A percentile compares a stretch with the other conserved stretches of the same genome.
These are phyloP conservation scores for Talaromyces pinophilus DNA, from an alignment of 2,329 filamentous ascomycete species.

Conservation along the genomic window DNA sequence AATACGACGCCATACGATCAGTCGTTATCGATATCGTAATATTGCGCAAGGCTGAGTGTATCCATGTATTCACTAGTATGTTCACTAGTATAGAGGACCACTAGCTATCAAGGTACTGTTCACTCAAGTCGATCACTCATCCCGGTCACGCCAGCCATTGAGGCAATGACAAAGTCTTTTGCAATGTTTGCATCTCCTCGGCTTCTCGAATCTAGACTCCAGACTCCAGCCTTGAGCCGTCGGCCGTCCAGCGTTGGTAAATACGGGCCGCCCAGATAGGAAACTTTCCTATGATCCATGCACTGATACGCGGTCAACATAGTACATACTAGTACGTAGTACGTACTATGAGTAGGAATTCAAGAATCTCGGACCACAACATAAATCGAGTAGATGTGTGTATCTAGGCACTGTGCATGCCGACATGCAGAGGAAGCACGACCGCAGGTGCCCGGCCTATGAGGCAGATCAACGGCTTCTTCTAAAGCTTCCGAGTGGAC, in stretches of 20 bases:
- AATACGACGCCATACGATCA: not conserved
- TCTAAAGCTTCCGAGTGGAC: constrained; percentile 17
- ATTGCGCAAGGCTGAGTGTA: constrained; percentile 14
- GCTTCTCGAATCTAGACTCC: not conserved
- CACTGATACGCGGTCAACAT: not conserved
- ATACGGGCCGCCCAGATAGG: not conserved
- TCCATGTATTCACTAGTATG: not conserved
- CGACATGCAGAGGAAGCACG: not conserved
- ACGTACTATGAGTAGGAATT: not conserved
- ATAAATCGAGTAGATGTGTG: not conserved
- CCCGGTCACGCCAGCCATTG: constrained; percentile 1
- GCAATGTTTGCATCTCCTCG: constrained; percentile 9
- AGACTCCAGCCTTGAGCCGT: not conserved
- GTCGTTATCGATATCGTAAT: constrained; percentile 5
- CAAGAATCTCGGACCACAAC: not conserved
- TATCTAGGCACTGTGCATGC: not conserved
- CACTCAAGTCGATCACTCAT: not conserved
- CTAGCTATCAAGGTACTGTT: not conserved
- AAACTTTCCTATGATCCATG: not conserved
- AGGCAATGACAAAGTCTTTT: not conserved
- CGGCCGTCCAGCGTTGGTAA: not conserved
- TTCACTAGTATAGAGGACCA: not conserved
- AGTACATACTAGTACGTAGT: not conserved
- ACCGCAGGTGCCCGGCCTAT: constrained; percentile 8
- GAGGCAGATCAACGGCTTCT: not conserved